Evolutionary conservation across 805 yeast species (phyloP), one percentile per base, ranked within the genome.

Genomic region (Cyberlindnera mrakii): DNA sequence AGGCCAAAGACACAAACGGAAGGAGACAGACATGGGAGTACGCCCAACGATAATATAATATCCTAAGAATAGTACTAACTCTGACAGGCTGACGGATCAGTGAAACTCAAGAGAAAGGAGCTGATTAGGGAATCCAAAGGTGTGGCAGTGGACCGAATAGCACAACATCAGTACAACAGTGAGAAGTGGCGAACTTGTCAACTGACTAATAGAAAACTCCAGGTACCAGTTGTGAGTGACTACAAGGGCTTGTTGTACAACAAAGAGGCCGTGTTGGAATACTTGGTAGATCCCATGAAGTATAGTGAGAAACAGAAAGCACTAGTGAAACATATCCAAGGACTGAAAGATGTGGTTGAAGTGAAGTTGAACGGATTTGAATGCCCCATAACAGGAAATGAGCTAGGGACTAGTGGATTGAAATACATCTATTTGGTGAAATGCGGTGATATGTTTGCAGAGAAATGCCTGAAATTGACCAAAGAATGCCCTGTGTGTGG

Each of bases 31-130:
- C 19, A 43, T 50, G 48, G 50, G 53, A 9, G 51, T 47, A 38
- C 25, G 51, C 44, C 13, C 10, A 35, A 25, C 13, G 8, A 15
- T 36, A 23, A 23, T 23, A 23, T 2, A 23, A 23, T 23, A 11
- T 6, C 27, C 11, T 23, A 23, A 10, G 3, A 23, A 23, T 10
- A 10, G 27, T 9, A 23, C 27, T 23, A 23, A 23, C 11, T 9
- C 11, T 3, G 9, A 35, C 29, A 68, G 74, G 78, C 77, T 47
- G 91, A 84, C 57, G 91, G 91, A n/a, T 88, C 90, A 3, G 71
- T 85, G 1, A 74, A 82, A 16, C 80, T 82, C 14, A 74, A 73
- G 40, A 66, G 85, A 27, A 69, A 70, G 45, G 85, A 80, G 47
- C 68, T 76, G 11, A 59, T 62, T 14, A 59, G 52, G 31, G 56